Base-by-base conservation (phyloP, 805 yeast genomes). In the Wickerhamiella azymoides region DNA sequence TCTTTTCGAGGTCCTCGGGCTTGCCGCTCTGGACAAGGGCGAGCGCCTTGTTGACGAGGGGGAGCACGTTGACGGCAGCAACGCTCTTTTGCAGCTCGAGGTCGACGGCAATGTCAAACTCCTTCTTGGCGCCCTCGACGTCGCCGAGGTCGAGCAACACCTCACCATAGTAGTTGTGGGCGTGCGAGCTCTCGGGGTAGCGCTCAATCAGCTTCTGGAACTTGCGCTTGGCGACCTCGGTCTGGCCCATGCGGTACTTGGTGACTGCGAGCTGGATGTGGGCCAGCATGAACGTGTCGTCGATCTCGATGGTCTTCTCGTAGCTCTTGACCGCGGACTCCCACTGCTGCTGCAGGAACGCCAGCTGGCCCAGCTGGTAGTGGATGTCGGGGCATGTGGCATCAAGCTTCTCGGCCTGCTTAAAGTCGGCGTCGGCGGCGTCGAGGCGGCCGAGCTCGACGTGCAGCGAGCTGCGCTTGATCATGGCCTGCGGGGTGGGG, bases 121-220 rank as follows among this genome's bases (percentile, higher is more conserved):
- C 88, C 59, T 77, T 76, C 49, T 76, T 64, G 48, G 97, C 96
- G 50, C 73, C 80, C 26, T 63, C 72, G 47, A 74, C 66, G 55
- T 83, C 84, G 60, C 80, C 81, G 57, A 73, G 73, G 62, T 89
- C 96, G 51, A 84, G 79, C 57, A 89, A 72, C 43, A 89, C 80
- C 69, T 92, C 98, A 59, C 97, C 98, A 61, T 79, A 86, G 66
- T 86, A 92, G 70, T 85, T 88, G 68, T 92, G 94, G 56, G 86
- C 81, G 64, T 85, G 96, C 47, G 97, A 84, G 45, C 82, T 74
- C 19, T 88, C 74, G 55, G 95, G 88, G 75, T 84, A 84, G 62
- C 72, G 72, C 62, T 72, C 69, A 58, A 74, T 77, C 32, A 62
- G 54, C 27, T 52, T 37, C 40, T 47, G 71, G 66, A 85, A 85